Conservation (phyloP, 495 filamentous ascomycete genomes). For the Aspergillus steynii region DNA sequence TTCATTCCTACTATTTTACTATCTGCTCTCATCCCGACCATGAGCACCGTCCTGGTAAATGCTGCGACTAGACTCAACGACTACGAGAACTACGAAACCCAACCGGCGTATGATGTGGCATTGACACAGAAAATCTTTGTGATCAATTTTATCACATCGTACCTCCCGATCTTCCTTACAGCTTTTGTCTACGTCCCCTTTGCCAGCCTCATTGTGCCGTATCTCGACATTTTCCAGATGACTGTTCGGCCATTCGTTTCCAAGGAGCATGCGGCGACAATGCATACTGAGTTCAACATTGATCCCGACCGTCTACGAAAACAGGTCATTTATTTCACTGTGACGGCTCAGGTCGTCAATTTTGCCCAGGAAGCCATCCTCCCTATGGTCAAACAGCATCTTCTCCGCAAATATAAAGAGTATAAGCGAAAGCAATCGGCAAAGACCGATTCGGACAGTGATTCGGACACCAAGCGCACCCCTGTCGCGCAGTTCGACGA, state of each 20-base stretch:
- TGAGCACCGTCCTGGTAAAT: slow-evolving; percentile 72
- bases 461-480: slow-evolving; percentile 18
- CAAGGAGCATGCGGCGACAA: slow-evolving; percentile 61
- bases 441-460: slow-evolving; percentile 18
- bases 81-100: slow-evolving; percentile 89
- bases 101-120: slow-evolving; percentile 73
- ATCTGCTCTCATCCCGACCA: slow-evolving; percentile 75
- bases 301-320: slow-evolving; percentile 83
- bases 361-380: slow-evolving; percentile 84
- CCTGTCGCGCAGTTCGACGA: slow-evolving; percentile 40
- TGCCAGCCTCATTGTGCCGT: slow-evolving; percentile 80
- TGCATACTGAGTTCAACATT: slow-evolving; percentile 69
- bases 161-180: slow-evolving; percentile 87
- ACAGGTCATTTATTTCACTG: slow-evolving; percentile 95
- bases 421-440: slow-evolving; percentile 34
- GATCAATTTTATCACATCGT: slow-evolving; percentile 96
- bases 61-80: slow-evolving; percentile 80
- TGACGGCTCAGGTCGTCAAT: slow-evolving; percentile 91
- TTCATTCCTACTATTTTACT: slow-evolving; percentile 88
- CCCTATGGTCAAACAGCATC: slow-evolving; percentile 76
- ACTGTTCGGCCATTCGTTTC: slow-evolving; percentile 74
- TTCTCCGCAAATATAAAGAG: slow-evolving; percentile 71
- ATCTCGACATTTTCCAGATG: slow-evolving; percentile 82
- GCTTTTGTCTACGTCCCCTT: slow-evolving; percentile 98
- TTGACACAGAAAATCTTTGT: slow-evolving; percentile 91